Evolutionary conservation across 169 alveolate species (phyloP), one percentile per base, ranked within the genome.

Genomic region (Plasmodium fragile): DNA sequence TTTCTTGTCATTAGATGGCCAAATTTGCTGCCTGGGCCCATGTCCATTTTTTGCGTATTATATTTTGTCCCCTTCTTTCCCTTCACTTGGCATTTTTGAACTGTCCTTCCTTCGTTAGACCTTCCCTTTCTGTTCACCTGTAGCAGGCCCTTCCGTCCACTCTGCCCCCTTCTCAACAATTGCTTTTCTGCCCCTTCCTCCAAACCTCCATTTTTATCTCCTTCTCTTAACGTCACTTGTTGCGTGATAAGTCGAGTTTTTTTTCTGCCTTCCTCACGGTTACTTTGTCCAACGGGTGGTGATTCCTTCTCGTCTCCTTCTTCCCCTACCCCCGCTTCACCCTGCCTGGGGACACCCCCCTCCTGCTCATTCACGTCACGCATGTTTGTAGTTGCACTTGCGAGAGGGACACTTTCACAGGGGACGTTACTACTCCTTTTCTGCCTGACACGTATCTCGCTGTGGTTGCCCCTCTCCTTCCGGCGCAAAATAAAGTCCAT

Each of bases 401-500:
- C 59, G 6, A 13, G 59, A 11, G 59, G 59, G 22, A 49, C 22
- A 49, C 22, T 22, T 0, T 13, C 59, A 49, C 8, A 2, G 4
- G 59, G 59, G 7, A 3, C 59, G 7, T 49, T 13, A 49, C 22
- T 49, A 13, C 59, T 1, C 3, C 3, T 13, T 2, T 13, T 49
- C 1, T 49, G 59, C 7, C 5, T 49, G 59, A 49, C 11, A 6
- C 22, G 59, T 22, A 49, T 2, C 59, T 49, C 59, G 0, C 59
- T 13, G 18, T 49, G 59, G 59, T 1, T 49, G 22, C 59, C 1
- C 6, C 22, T 2, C 22, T 13, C 22, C 45, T 45, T 53, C 43
- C 55, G 73, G 16, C 69, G 70, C 1, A 85, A 85, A 13, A 85
- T 85, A 75, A 85, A 85, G 16, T 25, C 85, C 78, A 85, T 85